Evolutionary conservation across 441 rosid species (phyloP).

Genomic region (Gossypium davidsonii): DNA sequence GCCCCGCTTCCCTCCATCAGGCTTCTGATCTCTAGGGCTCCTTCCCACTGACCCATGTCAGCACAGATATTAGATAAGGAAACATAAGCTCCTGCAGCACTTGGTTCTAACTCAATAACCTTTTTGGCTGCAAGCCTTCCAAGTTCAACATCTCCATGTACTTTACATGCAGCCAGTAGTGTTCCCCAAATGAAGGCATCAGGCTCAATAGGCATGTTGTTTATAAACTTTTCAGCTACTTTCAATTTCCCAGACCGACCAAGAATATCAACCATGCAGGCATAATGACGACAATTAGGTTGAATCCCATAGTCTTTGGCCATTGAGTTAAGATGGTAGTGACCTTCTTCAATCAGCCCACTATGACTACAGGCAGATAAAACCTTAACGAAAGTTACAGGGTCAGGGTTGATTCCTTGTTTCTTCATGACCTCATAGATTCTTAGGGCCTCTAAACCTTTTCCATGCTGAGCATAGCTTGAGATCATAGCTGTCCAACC

Average conservation of each 20-base stretch:
- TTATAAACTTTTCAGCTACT: constrained; percentile 66
- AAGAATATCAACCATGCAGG: constrained; percentile 77
- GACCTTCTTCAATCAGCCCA: constrained; percentile 66
- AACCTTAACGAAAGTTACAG: constrained; percentile 59
- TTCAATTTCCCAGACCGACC: constrained; percentile 68
- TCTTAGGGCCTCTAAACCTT: constrained; percentile 54
- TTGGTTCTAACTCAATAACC: constrained; percentile 47
- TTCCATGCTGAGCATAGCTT: constrained; percentile 74
- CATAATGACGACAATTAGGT: constrained; percentile 57
- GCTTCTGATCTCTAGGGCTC: constrained; percentile 46
- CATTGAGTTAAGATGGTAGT: constrained; percentile 54
- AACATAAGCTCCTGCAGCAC: constrained; percentile 57
- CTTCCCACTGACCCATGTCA: constrained; percentile 72
- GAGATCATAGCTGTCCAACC: constrained; percentile 71
- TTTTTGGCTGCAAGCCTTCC: constrained; percentile 57
- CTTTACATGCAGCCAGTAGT: constrained; percentile 72
- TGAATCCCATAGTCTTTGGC: constrained; percentile 47
- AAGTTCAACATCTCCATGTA: constrained; percentile 64
- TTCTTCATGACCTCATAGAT: constrained; percentile 44
- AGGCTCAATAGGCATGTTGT: constrained; percentile 47
- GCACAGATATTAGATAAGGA: constrained; percentile 70
- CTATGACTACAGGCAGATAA: constrained; percentile 74
- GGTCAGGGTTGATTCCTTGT: constrained; percentile 53
- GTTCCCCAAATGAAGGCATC: constrained; percentile 70
- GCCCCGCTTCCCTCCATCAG: constrained; percentile 50